Conservation (phyloP, 1,284 basidiomycete genomes). For the Boletus hoseneyae region DNA sequence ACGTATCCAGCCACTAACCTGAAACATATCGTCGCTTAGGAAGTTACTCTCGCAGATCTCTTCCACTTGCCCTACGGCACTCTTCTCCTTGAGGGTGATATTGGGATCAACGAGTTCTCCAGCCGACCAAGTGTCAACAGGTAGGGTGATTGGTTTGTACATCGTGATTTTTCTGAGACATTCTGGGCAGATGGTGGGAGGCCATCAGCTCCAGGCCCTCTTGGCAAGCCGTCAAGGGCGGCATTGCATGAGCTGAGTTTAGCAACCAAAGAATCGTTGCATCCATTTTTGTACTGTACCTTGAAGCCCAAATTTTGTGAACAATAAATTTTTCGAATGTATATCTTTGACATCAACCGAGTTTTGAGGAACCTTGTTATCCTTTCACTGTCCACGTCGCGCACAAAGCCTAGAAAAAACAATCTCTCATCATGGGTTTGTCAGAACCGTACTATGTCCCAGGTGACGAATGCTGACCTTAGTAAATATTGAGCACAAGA, state of each 20-base stretch:
- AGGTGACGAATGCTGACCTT: no score
- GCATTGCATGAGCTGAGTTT: conserved; percentile 14
- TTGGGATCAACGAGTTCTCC: conserved; percentile 32
- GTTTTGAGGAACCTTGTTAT: no score
- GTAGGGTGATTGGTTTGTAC: conserved; percentile 17
- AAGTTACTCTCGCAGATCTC: conserved; percentile 50
- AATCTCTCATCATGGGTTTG: no score
- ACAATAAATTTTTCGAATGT: not conserved
- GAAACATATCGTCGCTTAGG: conserved; percentile 21
- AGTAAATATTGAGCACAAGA: no score
- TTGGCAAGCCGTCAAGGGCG: conserved; percentile 40
- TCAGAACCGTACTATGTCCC: no score
- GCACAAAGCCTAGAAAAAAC: no score
- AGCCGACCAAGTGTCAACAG: conserved; percentile 37
- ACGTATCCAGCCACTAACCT: no score
- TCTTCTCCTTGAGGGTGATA: conserved; percentile 19
- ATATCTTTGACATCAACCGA: no score
- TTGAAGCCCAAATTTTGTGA: not conserved
- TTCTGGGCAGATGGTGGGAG: conserved; percentile 39
- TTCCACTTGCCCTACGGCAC: conserved; percentile 48
- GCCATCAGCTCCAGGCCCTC: conserved; percentile 36
- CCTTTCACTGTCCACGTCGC: no score
- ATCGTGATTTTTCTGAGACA: not conserved
- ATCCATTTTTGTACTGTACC: not conserved
- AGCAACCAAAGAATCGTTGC: not conserved